phyloP scores from a whole-genome alignment of 495 filamentous ascomycete species.

The Alectoria sarmentosa region DNA sequence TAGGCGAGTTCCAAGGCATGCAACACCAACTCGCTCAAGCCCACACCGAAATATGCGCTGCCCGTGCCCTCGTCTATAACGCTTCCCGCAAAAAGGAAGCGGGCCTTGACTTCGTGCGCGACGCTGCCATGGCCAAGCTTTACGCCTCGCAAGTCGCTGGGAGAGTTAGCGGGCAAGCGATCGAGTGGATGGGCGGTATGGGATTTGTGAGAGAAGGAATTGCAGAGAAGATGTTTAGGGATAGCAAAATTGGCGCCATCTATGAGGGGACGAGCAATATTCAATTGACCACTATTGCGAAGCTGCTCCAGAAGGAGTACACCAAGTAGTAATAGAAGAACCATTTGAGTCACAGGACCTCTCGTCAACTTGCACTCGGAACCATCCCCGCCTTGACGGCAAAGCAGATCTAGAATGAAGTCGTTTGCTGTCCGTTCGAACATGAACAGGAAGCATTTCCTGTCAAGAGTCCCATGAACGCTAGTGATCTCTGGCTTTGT shows the following conservation, averaged over 20 bases:
- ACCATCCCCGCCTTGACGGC: not conserved
- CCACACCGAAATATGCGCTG: conserved; percentile 87
- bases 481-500: not conserved
- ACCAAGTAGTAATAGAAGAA: conserved; percentile 41
- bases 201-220: conserved; percentile 91
- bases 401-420: not conserved
- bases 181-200: conserved; percentile 99
- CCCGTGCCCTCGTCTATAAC: conserved; percentile 90
- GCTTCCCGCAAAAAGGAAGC: conserved; percentile 97
- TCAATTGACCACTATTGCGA: conserved; percentile 90
- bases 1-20: conserved; percentile 98
- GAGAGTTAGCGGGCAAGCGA: conserved; percentile 72
- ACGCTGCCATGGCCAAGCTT: conserved; percentile 98
- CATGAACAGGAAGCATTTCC: not conserved
- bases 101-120: conserved; percentile 85
- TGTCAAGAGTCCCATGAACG: not conserved
- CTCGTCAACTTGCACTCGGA: not conserved
- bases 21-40: conserved; percentile 97
- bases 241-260: conserved; percentile 98
- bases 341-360: no score
- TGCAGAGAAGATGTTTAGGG: conserved; percentile 96
- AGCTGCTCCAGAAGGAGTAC: conserved; percentile 86
- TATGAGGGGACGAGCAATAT: conserved; percentile 91
- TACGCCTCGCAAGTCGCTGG: conserved; percentile 91
- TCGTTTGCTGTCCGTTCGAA: not conserved